Evolutionary conservation across 305 asterid species (phyloP).

Genomic region (Fraxinus paxiana): DNA sequence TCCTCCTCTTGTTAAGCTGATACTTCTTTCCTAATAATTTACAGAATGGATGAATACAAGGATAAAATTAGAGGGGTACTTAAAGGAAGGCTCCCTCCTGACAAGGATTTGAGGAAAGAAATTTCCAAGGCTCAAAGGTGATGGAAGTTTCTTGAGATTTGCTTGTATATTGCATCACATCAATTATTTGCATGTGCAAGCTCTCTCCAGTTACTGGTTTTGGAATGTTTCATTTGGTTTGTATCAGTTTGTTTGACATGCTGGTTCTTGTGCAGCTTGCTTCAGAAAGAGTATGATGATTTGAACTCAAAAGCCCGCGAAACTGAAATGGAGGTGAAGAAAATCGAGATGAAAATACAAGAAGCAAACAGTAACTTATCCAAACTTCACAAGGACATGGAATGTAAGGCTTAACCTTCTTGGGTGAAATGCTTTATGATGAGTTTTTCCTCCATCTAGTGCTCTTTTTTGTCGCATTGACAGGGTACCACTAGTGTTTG

Average conservation of each 20-base stretch:
- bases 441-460: not conserved
- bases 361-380: conserved; percentile 70
- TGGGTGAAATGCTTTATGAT: not conserved
- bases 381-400: conserved; percentile 68
- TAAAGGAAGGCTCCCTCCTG: conserved; percentile 93
- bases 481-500: not conserved
- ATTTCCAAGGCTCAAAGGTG: conserved; percentile 76
- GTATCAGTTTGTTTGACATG: conserved; percentile 12
- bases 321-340: conserved; percentile 81
- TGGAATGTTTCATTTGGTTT: not conserved
- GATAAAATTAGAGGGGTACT: conserved; percentile 72
- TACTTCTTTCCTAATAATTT: conserved; percentile 22
- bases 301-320: conserved; percentile 66
- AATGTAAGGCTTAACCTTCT: conserved; percentile 51
- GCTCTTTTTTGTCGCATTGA: not conserved
- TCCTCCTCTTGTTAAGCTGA: not conserved
- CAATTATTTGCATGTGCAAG: not conserved
- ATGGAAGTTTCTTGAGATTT: conserved; percentile 10
- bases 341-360: conserved; percentile 63
- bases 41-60: conserved; percentile 77
- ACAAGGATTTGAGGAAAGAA: conserved; percentile 82
- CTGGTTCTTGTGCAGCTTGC: conserved; percentile 54
- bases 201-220: not conserved
- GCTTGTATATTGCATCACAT: not conserved
- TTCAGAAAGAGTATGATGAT: conserved; percentile 67